Evolutionary conservation across 768 basidiomycete genomes (phyloP).

Genomic region (Lactarius psammicola): DNA sequence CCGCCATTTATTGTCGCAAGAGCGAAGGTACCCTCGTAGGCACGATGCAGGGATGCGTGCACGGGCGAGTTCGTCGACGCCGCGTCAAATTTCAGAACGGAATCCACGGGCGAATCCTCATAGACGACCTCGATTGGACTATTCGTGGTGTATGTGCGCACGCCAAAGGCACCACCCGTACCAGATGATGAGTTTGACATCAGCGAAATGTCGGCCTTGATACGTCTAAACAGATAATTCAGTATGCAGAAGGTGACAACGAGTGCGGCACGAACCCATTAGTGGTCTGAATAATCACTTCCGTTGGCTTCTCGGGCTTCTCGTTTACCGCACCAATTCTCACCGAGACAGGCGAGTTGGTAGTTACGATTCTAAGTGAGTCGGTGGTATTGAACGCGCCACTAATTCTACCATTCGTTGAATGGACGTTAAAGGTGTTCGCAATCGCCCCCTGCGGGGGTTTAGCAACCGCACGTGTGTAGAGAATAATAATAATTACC

Average conservation of each 20-base stretch:
- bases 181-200: slow-evolving; percentile 31
- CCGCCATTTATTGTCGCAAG: slow-evolving; percentile 33
- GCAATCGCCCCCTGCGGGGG: slow-evolving; percentile 36
- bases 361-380: slow-evolving; percentile 36
- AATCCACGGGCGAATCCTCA: slow-evolving; percentile 37
- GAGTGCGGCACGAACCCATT: slow-evolving; percentile 42
- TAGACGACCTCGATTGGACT: slow-evolving; percentile 35
- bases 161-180: slow-evolving; percentile 37
- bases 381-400: slow-evolving; percentile 40
- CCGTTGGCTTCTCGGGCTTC: slow-evolving; percentile 30
- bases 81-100: slow-evolving; percentile 36
- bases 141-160: slow-evolving; percentile 36
- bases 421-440: slow-evolving; percentile 28
- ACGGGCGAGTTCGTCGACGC: slow-evolving; percentile 35
- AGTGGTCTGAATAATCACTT: slow-evolving; percentile 38
- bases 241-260: neutral
- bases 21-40: slow-evolving; percentile 46
- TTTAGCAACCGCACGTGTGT: neutral
- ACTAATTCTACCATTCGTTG: slow-evolving; percentile 38
- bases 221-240: slow-evolving; percentile 32
- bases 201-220: slow-evolving; percentile 38
- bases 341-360: slow-evolving; percentile 37
- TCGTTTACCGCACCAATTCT: slow-evolving; percentile 33
- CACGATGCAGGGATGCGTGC: slow-evolving; percentile 35
- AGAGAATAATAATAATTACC: slow-evolving; percentile 28